Base-by-base conservation (phyloP, 2,329 filamentous ascomycete genomes). In the Byssochlamys sp. region DNA sequence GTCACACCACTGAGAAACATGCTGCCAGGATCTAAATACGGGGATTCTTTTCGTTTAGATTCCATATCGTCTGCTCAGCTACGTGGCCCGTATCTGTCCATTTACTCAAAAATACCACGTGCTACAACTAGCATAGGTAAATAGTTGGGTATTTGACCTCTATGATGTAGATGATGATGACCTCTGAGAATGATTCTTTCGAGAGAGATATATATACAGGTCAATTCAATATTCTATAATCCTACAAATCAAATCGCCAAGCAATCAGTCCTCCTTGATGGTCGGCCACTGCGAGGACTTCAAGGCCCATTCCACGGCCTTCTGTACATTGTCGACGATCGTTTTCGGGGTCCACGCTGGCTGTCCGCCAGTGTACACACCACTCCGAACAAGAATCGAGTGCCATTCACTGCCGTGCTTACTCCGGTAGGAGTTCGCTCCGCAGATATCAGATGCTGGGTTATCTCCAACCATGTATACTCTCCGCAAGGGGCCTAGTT, bases 391-490 rank as follows among this genome's bases (percentile, higher is more conserved):
- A 58, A 96, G 75, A 19, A 95, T 81, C 50, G 87, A 88, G 48
- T 80, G 76, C 91, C 91, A 96, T 58, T 84, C 78, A n/a, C 84
- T 88, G 7, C 86, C 86, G 57, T 81, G 74, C 3, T 80, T 76
- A 61, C 87, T 89, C 51, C 76, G 67, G 68, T 88, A 96, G 52
- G 82, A 80, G 69, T 95, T 95, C 24, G 90, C 91, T 4, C 94
- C 94, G 4, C 84, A 79, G 63, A 99, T 96, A 71, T 99, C 94
- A 64, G 88, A 94, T 68, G 90, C 90, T 4, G 89, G 88, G 67
- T 92, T 92, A 68, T 92, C 89, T 4, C 94, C 94, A 49, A 97
- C 83, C 92, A 97, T 97, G 74, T 95, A 97, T 10, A 97, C 91
- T 50, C 81, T 82, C 66, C 80, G 79, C 57, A 96, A 73, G n/a